phyloP scores from a whole-genome alignment of 495 filamentous ascomycete species.

The Bacidia gigantensis region DNA sequence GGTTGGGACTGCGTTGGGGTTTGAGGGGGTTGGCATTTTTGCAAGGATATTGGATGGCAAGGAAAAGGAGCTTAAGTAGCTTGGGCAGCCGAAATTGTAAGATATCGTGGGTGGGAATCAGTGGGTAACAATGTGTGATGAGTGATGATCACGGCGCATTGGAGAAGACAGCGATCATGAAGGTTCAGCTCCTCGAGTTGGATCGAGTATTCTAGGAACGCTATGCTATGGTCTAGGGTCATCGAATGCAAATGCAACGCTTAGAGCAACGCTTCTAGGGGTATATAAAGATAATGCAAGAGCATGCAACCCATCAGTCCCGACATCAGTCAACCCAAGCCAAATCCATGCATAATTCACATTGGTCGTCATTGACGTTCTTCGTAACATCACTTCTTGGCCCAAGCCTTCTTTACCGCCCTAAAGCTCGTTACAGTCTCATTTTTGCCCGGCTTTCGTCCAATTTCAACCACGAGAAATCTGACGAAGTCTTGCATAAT shows the following conservation, averaged over 20 bases:
- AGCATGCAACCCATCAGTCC: background rate
- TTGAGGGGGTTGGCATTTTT: constrained; percentile 46
- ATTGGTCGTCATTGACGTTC: background rate
- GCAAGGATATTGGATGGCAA: constrained; percentile 30
- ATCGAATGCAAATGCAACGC: background rate
- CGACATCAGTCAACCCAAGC: background rate
- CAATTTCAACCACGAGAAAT: constrained; percentile 76
- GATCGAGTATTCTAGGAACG: too few species aligned
- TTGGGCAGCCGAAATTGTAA: background rate
- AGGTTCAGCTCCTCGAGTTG: too few species aligned
- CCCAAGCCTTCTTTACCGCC: constrained; percentile 51
- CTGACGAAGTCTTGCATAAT: constrained; percentile 68
- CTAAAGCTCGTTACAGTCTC: constrained; percentile 54
- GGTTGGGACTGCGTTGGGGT: constrained; percentile 49
- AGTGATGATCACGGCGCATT: too few species aligned
- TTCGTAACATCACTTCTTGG: constrained; percentile 9
- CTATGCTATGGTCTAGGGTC: background rate
- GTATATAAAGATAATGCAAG: constrained; percentile 5
- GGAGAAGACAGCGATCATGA: too few species aligned
- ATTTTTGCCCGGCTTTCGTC: constrained; percentile 54
- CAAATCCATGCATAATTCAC: background rate
- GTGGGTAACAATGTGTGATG: background rate
- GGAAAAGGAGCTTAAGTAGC: background rate
- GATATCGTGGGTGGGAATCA: background rate
- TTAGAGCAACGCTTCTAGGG: constrained; percentile 12